These are phyloP conservation scores for Microbotryomycetes sp. DNA, from an alignment of 1,284 basidiomycete genomes.

Conservation along the genomic window DNA sequence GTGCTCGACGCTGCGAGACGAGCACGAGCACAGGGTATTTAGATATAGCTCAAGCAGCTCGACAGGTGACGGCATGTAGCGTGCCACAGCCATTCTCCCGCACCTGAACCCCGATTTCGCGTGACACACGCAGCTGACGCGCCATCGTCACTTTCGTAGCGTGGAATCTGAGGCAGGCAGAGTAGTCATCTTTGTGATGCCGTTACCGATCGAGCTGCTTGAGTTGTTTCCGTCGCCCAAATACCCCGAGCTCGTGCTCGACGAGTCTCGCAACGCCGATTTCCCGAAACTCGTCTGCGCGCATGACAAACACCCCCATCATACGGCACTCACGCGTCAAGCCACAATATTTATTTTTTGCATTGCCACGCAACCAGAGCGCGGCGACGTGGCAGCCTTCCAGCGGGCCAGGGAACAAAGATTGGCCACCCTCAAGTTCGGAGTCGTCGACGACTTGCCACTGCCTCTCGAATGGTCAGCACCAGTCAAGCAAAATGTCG, in stretches of 20 bases:
- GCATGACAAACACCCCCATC: background rate
- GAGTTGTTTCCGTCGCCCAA: background rate
- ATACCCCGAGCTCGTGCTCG: background rate
- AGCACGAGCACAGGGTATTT: no score
- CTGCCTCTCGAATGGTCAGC: background rate
- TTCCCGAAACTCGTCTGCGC: background rate
- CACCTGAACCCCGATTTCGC: no score
- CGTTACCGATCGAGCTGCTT: background rate
- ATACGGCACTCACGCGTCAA: background rate
- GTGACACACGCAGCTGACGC: no score
- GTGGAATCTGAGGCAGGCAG: no score
- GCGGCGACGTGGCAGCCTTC: background rate
- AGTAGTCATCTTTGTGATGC: no score
- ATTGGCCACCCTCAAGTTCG: background rate
- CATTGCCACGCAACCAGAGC: background rate
- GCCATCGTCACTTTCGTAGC: no score
- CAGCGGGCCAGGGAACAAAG: no score
- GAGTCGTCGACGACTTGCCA: background rate
- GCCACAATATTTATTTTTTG: background rate
- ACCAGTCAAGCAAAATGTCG: background rate
- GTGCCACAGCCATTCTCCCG: no score
- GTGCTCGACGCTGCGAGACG: no score
- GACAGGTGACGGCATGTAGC: no score
- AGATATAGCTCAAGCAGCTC: no score
- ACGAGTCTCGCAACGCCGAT: background rate